These are phyloP conservation scores for Erodium texanum DNA, from an alignment of 441 rosid species.

Conservation along the genomic window DNA sequence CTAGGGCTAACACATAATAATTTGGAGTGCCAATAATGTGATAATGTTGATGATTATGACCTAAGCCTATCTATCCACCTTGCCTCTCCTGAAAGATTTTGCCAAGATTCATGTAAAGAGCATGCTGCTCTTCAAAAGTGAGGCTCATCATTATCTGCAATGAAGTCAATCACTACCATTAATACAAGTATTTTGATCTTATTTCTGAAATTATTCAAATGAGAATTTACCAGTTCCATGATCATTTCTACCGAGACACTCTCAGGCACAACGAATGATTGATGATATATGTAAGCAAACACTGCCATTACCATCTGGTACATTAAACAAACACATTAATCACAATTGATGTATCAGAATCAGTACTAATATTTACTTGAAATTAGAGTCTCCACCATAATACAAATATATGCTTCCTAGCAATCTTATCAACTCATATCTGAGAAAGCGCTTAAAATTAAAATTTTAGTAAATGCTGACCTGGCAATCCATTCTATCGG, in stretches of 20 bases:
- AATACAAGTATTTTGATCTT: neutral
- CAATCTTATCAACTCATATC: neutral
- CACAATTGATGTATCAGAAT: neutral
- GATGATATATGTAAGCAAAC: slow-evolving; percentile 79
- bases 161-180: neutral
- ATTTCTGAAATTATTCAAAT: neutral
- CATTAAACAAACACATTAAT: slow-evolving; percentile 9
- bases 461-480: slow-evolving; percentile 26
- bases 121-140: slow-evolving; percentile 60
- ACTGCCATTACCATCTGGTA: slow-evolving; percentile 95
- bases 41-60: neutral
- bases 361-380: neutral
- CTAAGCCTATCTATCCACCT: slow-evolving; percentile 24
- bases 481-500: slow-evolving; percentile 97
- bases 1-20: neutral
- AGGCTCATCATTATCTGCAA: slow-evolving; percentile 50
- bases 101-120: slow-evolving; percentile 45
- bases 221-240: slow-evolving; percentile 50
- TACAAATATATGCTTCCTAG: too few species aligned
- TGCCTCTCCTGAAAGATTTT: slow-evolving; percentile 42
- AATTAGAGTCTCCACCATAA: too few species aligned
- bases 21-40: neutral
- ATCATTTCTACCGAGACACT: slow-evolving; percentile 55
- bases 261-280: slow-evolving; percentile 56
- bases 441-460: slow-evolving; percentile 2